Percentiles rank a stretch among this genome's conserved stretches.
phyloP scores from a whole-genome alignment of 169 alveolate genomes.

The Cryptosporidium xiaoi region DNA sequence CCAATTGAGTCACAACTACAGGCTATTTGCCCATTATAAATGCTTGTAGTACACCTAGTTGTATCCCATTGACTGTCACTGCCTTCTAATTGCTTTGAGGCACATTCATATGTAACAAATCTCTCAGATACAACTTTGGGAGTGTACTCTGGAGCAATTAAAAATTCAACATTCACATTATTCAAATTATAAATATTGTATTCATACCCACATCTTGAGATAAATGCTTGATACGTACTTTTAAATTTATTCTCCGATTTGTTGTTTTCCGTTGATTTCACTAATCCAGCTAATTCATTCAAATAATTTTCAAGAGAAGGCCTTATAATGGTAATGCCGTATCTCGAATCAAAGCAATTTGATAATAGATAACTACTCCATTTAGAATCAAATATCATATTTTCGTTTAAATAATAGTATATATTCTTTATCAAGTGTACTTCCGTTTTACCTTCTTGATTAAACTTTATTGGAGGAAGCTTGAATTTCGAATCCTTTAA shows the following conservation, averaged over 20 bases:
- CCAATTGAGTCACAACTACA: constrained; percentile 57
- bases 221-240: constrained; percentile 14
- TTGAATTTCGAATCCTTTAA: not conserved
- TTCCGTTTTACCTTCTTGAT: not conserved
- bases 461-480: constrained; percentile 19
- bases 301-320: constrained; percentile 30
- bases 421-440: constrained; percentile 30
- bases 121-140: constrained; percentile 43
- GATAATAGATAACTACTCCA: constrained; percentile 14
- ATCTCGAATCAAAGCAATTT: constrained; percentile 38
- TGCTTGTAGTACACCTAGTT: constrained; percentile 20
- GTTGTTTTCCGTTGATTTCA: constrained; percentile 9
- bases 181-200: constrained; percentile 7
- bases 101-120: constrained; percentile 22
- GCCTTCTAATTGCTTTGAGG: not conserved
- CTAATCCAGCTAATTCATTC: not conserved
- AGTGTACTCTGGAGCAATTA: constrained; percentile 32
- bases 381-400: not conserved
- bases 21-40: not conserved
- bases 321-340: constrained; percentile 21
- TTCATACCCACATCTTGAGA: constrained; percentile 62
- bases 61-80: constrained; percentile 13
- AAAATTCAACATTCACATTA: not conserved
- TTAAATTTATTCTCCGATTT: not conserved
- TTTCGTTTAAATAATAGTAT: constrained; percentile 10